Base-by-base conservation (phyloP, 2,329 filamentous ascomycete genomes). In the Phaeophleospora eucalypticola region DNA sequence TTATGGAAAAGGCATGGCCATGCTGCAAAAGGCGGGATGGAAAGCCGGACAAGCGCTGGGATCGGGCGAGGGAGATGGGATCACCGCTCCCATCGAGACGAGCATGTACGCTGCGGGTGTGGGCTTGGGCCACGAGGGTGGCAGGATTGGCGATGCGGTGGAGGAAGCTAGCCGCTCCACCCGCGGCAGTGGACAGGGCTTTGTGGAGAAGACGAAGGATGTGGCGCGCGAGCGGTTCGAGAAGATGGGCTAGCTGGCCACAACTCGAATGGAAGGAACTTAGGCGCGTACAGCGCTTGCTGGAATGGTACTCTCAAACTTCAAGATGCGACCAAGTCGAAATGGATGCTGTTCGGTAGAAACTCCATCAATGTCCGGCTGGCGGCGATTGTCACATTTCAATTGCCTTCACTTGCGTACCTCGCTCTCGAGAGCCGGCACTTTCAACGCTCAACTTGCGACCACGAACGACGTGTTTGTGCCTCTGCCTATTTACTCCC, bases 1-100 rank as follows among this genome's bases (percentile, higher is more conserved):
- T 4, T 62, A 49, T 34, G 57, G 57, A 29, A 58, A 51, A 34
- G 55, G 55, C 20, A 40, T 45, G 32, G 42, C 39, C 12, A 74
- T 87, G 60, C 71, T 88, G 33, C 80, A 81, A 33, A 87, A 87
- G 71, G 85, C 86, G 80, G 84, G 84, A 19, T 87, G 83, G 83
- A 80, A 71, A 17, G 71, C 75, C 1, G 84, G 84, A 7, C 73
- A 77, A 46, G 83, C 84, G 0, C 71, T 87, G 3, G 84, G 84
- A 2, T 81, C 78, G 0, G 75, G 78, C 37, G n/a, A n/a, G n/a
- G 81, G 80, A 19, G 47, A 45, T 24, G 84, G 84, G 0, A 74
- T 79, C 36, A 84, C 79, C 0, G 78, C 83, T 41, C 81, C 80
- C 3, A 79, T 87, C 44, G 75, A 77, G 21, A 82, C 82, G 10